Percentiles rank a stretch among this genome's conserved stretches.
phyloP scores from a whole-genome alignment of 2,329 filamentous ascomycete species.

The Diaporthe sp. region DNA sequence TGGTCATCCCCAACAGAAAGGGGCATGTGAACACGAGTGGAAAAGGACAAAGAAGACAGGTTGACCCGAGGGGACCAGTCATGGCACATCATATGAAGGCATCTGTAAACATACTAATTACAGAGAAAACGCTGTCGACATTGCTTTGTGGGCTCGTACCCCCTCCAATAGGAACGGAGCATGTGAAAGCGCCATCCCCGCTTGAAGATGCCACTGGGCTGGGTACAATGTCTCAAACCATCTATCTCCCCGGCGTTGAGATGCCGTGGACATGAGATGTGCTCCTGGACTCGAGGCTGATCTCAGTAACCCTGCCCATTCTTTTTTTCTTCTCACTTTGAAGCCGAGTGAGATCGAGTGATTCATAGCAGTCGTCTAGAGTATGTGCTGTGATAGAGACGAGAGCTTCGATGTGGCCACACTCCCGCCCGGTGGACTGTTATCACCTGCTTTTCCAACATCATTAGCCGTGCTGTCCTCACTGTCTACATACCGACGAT shows the following conservation, averaged over 20 bases:
- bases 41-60: neutral
- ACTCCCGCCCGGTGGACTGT: neutral
- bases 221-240: slow-evolving; percentile 11
- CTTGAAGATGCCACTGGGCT: neutral
- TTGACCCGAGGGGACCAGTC: neutral
- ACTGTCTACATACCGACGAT: neutral
- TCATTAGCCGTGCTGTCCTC: neutral
- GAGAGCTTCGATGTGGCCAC: neutral
- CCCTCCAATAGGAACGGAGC: neutral
- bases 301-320: neutral
- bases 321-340: neutral
- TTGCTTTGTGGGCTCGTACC: neutral
- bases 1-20: neutral
- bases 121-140: neutral
- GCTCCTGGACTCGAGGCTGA: neutral
- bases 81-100: neutral
- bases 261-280: neutral
- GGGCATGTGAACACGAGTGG: neutral
- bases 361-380: neutral
- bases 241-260: neutral
- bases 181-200: neutral
- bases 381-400: neutral
- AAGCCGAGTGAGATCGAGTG: neutral
- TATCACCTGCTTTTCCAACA: neutral
- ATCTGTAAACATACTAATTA: neutral